Evolutionary conservation across 768 basidiomycete genomes (phyloP).

Genomic region (Tylopilus plumbeoviolaceoides): DNA sequence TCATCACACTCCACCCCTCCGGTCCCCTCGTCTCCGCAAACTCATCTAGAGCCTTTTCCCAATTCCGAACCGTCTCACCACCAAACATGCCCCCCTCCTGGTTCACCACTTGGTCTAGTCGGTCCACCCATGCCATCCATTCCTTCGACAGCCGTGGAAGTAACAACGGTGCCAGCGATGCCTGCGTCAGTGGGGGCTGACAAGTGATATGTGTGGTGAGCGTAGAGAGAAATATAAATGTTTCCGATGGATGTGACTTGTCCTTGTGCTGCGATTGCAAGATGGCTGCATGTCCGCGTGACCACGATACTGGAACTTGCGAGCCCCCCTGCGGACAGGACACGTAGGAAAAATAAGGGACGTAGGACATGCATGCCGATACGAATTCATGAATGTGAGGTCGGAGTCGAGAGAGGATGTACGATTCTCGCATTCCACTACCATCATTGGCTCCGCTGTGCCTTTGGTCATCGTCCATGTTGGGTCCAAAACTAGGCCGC

Average conservation of each 20-base stretch:
- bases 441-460: conserved; percentile 26
- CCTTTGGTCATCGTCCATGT: conserved; percentile 27
- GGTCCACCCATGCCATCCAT: conserved; percentile 75
- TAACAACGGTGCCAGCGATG: conserved; percentile 52
- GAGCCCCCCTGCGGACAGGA: conserved; percentile 23
- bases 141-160: conserved; percentile 65
- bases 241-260: conserved; percentile 69
- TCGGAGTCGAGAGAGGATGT: conserved; percentile 69
- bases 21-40: conserved; percentile 51
- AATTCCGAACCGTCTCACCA: conserved; percentile 58
- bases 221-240: conserved; percentile 64
- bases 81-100: conserved; percentile 77
- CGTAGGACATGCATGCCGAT: conserved; percentile 72
- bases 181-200: conserved; percentile 64
- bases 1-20: conserved; percentile 39
- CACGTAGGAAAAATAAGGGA: conserved; percentile 78
- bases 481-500: conserved; percentile 31
- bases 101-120: conserved; percentile 68
- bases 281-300: conserved; percentile 40
- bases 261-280: conserved; percentile 55
- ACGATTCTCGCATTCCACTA: conserved; percentile 75
- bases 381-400: conserved; percentile 76
- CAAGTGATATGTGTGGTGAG: conserved; percentile 64
- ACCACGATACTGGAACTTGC: conserved; percentile 21
- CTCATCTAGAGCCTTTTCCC: conserved; percentile 68